These are phyloP conservation scores for Fusarium nodosum DNA, from an alignment of 2,329 filamentous ascomycete species.

Conservation along the genomic window DNA sequence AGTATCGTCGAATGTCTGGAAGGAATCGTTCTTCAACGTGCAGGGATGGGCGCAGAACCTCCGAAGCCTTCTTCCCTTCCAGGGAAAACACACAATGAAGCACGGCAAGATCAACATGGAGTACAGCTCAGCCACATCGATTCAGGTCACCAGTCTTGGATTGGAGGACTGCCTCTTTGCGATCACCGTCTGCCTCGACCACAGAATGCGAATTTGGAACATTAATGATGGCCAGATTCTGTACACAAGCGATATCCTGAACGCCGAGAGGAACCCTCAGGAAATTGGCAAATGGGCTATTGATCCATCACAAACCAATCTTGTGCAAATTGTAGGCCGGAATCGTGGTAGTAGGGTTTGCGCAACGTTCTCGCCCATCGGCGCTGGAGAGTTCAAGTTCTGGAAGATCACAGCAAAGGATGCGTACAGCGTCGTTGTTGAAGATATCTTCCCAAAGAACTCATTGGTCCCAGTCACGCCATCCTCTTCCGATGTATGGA, in stretches of 20 bases:
- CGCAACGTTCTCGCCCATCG: constrained; percentile 89
- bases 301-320: constrained; percentile 81
- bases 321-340: constrained; percentile 78
- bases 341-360: constrained; percentile 69
- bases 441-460: constrained; percentile 76
- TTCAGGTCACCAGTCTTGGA: constrained; percentile 66
- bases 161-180: constrained; percentile 66
- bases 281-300: constrained; percentile 81
- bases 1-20: constrained; percentile 65
- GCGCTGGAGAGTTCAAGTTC: constrained; percentile 93
- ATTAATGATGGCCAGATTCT: constrained; percentile 83
- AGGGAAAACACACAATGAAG: constrained; percentile 72
- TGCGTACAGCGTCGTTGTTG: constrained; percentile 73
- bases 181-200: constrained; percentile 90
- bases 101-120: constrained; percentile 76
- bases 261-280: constrained; percentile 73
- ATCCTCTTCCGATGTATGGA: constrained; percentile 83
- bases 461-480: constrained; percentile 75
- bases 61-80: constrained; percentile 75
- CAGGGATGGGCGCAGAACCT: constrained; percentile 78
- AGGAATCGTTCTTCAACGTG: constrained; percentile 79
- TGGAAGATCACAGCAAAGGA: constrained; percentile 80
- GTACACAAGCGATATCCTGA: constrained; percentile 82
- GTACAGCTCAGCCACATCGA: constrained; percentile 74
- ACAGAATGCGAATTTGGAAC: constrained; percentile 92